phyloP scores from a whole-genome alignment of 1,284 basidiomycete genomes.

The Boletus sp. region DNA sequence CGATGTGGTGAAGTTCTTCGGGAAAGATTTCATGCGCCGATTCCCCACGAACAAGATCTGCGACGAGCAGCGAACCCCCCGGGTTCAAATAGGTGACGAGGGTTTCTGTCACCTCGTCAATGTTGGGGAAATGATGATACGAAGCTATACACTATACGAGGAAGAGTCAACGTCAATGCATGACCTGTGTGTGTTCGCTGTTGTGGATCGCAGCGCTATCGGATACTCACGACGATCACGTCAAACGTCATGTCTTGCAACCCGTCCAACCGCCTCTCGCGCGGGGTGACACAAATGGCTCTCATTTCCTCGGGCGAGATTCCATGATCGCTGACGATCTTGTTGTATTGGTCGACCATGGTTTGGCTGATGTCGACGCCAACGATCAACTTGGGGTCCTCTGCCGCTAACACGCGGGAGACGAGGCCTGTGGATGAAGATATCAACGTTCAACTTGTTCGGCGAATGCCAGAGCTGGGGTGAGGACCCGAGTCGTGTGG shows the following conservation, averaged over 20 bases:
- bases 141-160: slow-evolving; percentile 57
- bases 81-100: slow-evolving; percentile 58
- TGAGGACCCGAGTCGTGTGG: neutral
- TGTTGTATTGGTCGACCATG: slow-evolving; percentile 64
- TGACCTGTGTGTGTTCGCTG: neutral
- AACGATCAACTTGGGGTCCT: slow-evolving; percentile 51
- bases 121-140: slow-evolving; percentile 63
- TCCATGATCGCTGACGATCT: slow-evolving; percentile 51
- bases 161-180: neutral
- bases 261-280: slow-evolving; percentile 41
- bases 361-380: slow-evolving; percentile 68
- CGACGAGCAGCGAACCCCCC: slow-evolving; percentile 55
- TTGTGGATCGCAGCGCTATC: neutral
- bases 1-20: slow-evolving; percentile 37
- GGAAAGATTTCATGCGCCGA: slow-evolving; percentile 26
- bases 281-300: slow-evolving; percentile 46
- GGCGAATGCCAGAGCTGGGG: neutral
- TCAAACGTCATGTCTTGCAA: slow-evolving; percentile 56
- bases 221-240: slow-evolving; percentile 49
- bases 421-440: slow-evolving; percentile 47
- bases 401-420: slow-evolving; percentile 50
- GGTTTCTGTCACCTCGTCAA: slow-evolving; percentile 46
- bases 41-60: slow-evolving; percentile 43
- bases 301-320: slow-evolving; percentile 56
- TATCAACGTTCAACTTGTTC: too few species aligned